Evolutionary conservation across 176 grass and related monocot genomes (phyloP), one percentile per base, ranked within the genome.

Genomic region (Thinopyrum elongatum): DNA sequence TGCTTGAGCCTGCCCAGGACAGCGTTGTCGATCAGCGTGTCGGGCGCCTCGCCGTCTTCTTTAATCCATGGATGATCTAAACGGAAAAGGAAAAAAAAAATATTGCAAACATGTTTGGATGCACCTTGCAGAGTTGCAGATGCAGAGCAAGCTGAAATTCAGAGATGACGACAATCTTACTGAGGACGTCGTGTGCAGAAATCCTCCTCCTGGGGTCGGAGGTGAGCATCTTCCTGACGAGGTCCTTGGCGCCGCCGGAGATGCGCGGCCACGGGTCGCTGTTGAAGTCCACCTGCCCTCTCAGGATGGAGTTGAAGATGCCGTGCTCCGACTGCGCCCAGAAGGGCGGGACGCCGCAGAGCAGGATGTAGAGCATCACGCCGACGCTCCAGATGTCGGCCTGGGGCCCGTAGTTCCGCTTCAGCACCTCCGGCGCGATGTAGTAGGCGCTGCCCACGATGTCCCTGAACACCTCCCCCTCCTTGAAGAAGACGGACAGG

Each of bases 301-400:
- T 75, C 81, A 95, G 60, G 82, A 95, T 95, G 82, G 91, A 65
- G 6, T 95, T 95, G 91, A 95, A 95, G 77, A 95, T 93, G 16
- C 91, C 91, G 59, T 95, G 94, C 86, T 95, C 94, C 64, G 94
- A 95, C 47, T 95, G 91, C 60, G 94, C 94, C 94, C 94, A 95
- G 81, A 95, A 95, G 0, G 94, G 94, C n/a, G 94, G 94, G 6
- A 93, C 91, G 3, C 93, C 93, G 17, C 75, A 93, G 51, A 95
- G 91, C 53, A 95, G 83, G 83, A 95, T 95, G 57, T 93, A 95
- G 66, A 95, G 80, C 71, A 93, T 95, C 21, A 95, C 91, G 23
- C 94, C 94, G 26, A 95, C 66, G 72, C 94, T 95, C 94, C 94
- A 95, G 10, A 95, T 95, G 81, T 95, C 94, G 4, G 89, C 94